A percentile compares a stretch with the other conserved stretches of the same genome.
Evolutionary conservation across 192 early-diverging fungal genomes (phyloP).

Genomic region (Coemansia sp.): DNA sequence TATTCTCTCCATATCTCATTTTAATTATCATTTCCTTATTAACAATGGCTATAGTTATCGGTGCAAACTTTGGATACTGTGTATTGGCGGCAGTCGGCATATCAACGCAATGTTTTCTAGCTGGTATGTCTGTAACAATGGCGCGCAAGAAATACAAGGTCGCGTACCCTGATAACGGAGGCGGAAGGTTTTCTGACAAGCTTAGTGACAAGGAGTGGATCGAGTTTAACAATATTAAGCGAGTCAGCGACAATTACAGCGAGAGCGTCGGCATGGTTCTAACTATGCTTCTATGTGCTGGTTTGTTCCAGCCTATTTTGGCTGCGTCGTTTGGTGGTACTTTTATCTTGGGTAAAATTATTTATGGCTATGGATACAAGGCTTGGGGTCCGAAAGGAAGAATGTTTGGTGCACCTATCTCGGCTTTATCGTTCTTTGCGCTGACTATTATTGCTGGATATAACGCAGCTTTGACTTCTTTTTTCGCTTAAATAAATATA

Average conservation of each 20-base stretch:
- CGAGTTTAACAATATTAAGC: constrained; percentile 58
- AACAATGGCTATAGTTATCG: constrained; percentile 52
- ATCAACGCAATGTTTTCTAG: constrained; percentile 36
- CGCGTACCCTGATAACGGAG: constrained; percentile 54
- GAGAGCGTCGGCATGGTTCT: constrained; percentile 46
- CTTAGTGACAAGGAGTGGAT: constrained; percentile 58
- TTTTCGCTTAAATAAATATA: constrained; percentile 27
- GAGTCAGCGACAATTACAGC: constrained; percentile 57
- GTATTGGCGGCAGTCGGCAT: constrained; percentile 50
- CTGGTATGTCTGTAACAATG: constrained; percentile 3
- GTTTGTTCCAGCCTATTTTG: constrained; percentile 49
- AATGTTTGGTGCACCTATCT: constrained; percentile 27
- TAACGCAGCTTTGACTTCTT: constrained; percentile 21
- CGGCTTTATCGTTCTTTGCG: constrained; percentile 20
- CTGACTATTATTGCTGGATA: constrained; percentile 31
- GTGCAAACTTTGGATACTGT: constrained; percentile 57
- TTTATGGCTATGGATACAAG: constrained; percentile 43
- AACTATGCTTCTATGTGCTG: constrained; percentile 34
- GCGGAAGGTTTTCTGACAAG: constrained; percentile 53
- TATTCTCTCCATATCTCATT: neutral
- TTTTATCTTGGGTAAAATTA: constrained; percentile 42
- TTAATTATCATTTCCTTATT: neutral
- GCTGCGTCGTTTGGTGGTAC: constrained; percentile 32
- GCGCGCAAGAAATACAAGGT: constrained; percentile 59
- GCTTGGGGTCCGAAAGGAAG: constrained; percentile 37